Conservation (phyloP, 495 filamentous ascomycete genomes). For the Entonaema liquescens region DNA sequence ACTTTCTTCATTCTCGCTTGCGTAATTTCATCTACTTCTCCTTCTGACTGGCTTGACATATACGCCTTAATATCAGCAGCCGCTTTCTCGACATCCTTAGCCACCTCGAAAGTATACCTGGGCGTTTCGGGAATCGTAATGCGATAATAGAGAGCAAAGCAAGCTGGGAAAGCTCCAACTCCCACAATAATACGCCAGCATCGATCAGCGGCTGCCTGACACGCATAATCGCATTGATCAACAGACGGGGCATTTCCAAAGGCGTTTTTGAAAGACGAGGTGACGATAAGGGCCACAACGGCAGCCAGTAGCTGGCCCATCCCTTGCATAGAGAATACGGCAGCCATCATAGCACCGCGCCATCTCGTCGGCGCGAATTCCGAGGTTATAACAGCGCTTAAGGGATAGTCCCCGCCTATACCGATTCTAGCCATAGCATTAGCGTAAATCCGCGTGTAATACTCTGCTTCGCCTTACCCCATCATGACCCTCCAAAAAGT, state of each 20-base stretch:
- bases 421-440: slow-evolving; percentile 54
- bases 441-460: slow-evolving; percentile 9
- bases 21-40: slow-evolving; percentile 50
- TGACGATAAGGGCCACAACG: slow-evolving; percentile 75
- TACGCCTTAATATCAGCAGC: slow-evolving; percentile 73
- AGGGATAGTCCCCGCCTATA: slow-evolving; percentile 79
- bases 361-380: slow-evolving; percentile 88
- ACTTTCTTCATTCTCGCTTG: slow-evolving; percentile 47
- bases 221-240: slow-evolving; percentile 65
- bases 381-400: slow-evolving; percentile 81
- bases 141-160: slow-evolving; percentile 81
- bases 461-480: slow-evolving; percentile 52
- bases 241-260: slow-evolving; percentile 58
- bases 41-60: slow-evolving; percentile 64
- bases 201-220: slow-evolving; percentile 76
- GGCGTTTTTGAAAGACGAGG: slow-evolving; percentile 72
- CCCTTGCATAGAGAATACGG: slow-evolving; percentile 89
- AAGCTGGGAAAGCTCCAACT: slow-evolving; percentile 78
- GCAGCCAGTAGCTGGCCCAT: slow-evolving; percentile 78
- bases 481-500: slow-evolving; percentile 84
- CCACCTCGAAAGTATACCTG: slow-evolving; percentile 84
- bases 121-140: slow-evolving; percentile 83
- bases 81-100: slow-evolving; percentile 75
- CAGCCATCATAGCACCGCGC: slow-evolving; percentile 88
- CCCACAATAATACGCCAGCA: slow-evolving; percentile 86